Conservation (phyloP, 179 eudicot species). For the Silene coronaria region DNA sequence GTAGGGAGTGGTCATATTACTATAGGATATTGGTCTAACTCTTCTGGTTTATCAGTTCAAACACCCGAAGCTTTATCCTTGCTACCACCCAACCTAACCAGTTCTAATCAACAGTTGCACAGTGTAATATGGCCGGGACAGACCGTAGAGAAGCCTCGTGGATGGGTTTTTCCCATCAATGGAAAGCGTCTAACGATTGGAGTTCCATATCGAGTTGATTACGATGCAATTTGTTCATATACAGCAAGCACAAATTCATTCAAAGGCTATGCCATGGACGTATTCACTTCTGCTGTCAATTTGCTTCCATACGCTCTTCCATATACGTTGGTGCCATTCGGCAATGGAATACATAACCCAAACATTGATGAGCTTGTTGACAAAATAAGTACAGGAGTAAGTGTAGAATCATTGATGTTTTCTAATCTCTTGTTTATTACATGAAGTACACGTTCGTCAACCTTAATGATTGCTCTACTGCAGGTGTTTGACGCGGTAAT, state of each 20-base stretch:
- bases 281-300: conserved; percentile 57
- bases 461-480: background rate
- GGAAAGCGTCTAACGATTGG: conserved; percentile 55
- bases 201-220: conserved; percentile 64
- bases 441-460: background rate
- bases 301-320: conserved; percentile 73
- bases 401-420: conserved; percentile 26
- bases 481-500: conserved; percentile 69
- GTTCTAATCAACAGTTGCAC: conserved; percentile 29
- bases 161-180: conserved; percentile 70
- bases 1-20: conserved; percentile 53
- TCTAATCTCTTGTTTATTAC: background rate
- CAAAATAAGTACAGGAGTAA: conserved; percentile 52
- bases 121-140: conserved; percentile 71
- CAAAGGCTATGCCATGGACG: conserved; percentile 70
- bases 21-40: conserved; percentile 77
- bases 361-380: conserved; percentile 44
- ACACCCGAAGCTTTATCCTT: conserved; percentile 43
- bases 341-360: conserved; percentile 63
- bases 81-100: conserved; percentile 30
- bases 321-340: conserved; percentile 46
- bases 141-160: conserved; percentile 57
- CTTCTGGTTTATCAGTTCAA: conserved; percentile 49
- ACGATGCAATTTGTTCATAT: conserved; percentile 42
- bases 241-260: conserved; percentile 39